Percentiles rank a stretch among this genome's conserved stretches.
Evolutionary conservation across 306 rosid species (phyloP).

Genomic region (Hylodesmum podocarpum): DNA sequence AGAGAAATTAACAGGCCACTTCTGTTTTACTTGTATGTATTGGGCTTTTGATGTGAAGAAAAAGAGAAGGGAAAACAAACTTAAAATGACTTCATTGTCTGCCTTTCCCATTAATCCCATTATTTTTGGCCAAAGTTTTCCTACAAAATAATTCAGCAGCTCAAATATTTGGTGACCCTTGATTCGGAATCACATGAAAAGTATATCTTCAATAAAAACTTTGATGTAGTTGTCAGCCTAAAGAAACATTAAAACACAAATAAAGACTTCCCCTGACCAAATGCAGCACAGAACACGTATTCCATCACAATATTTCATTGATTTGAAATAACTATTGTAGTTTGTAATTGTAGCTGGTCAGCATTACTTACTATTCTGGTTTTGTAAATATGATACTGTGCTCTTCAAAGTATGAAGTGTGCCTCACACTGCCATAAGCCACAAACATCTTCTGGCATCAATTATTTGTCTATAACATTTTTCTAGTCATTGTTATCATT

Average conservation of each 20-base stretch:
- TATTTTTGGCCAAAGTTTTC: neutral
- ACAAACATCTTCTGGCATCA: neutral
- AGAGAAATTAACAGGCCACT: neutral
- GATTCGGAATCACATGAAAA: conserved; percentile 9
- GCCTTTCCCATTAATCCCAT: neutral
- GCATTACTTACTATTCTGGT: neutral
- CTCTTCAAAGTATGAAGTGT: neutral
- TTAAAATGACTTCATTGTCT: neutral
- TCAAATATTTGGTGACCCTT: conserved; percentile 2
- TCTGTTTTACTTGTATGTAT: neutral
- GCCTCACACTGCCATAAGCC: neutral
- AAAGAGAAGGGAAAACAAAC: neutral
- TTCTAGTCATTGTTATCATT: neutral
- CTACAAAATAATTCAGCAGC: conserved; percentile 23
- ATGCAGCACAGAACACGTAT: neutral
- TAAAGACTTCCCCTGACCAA: neutral
- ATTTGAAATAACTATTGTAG: neutral
- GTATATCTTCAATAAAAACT: neutral
- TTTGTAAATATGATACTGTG: neutral
- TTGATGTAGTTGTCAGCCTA: neutral
- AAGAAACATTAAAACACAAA: neutral
- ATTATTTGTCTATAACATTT: neutral
- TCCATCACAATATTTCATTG: neutral
- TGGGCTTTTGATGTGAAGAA: neutral
- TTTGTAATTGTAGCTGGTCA: neutral